Base-by-base conservation (phyloP, 371 early-diverging fungal genomes). In the Smittium culicis region DNA sequence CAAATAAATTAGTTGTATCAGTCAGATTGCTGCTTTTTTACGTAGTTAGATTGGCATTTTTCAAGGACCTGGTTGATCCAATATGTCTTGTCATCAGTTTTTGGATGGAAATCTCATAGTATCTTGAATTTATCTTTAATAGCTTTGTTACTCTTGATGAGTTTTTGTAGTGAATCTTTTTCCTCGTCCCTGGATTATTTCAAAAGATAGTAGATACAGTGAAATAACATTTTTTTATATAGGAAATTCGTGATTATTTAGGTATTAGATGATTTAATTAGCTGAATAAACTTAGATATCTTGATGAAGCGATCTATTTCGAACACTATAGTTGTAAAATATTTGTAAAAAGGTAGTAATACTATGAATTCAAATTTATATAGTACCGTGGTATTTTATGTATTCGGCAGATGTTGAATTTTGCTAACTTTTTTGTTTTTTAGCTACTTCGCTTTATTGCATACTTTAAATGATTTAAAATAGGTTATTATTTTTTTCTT, bases 291-390 rank as follows among this genome's bases (percentile, higher is more conserved):
- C n/a, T n/a, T n/a, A n/a, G n/a, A n/a, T n/a, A n/a, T n/a, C n/a
- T n/a, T n/a, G n/a, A n/a, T n/a, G n/a, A n/a, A n/a, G n/a, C n/a
- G n/a, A n/a, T n/a, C n/a, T n/a, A 81, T 81, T 54, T 80, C 62
- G 2, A 81, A 79, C 3, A 75, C 69, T 28, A 83, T 80, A 3
- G 70, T 33, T 65, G 77, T 73, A 64, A 61, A 75, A 0, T 68
- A 71, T 0, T 45, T 16, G 1, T 79, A 76, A 14, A 64, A 58
- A 0, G 79, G 82, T 27, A 83, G 71, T 5, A 71, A 73, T 0
- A 71, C 72, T 20, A 83, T 78, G 34, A 84, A 62, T 84, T 81
- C 34, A 82, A 70, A 0, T 76, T 68, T 25, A 80, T 74, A 1
- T 74, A 77, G 0, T 73, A 35, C 82, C 80, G 82, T 3, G 74